Evolutionary conservation across 768 basidiomycete genomes (phyloP), one percentile per base, ranked within the genome.

Genomic region (Mycena leptocephala): DNA sequence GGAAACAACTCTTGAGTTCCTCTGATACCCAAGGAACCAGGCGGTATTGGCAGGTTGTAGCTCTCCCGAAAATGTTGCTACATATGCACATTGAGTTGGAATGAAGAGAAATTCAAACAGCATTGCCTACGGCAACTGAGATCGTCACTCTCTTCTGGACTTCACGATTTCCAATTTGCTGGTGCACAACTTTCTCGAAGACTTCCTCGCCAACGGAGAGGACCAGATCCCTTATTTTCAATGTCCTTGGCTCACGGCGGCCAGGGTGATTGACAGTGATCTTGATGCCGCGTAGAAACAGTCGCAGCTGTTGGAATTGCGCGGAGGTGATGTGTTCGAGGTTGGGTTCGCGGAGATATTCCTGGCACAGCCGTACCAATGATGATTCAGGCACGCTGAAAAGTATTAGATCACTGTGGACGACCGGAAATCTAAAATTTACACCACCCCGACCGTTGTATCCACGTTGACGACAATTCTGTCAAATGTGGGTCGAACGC

Each of bases 391-490:
- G 85, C 18, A 86, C 76, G 26, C 84, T 85, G 32, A 8, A n/a
- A 3, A 37, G 32, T 22, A 13, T 76, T 46, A 78, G 69, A 11
- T 13, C 16, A 7, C 14, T 43, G 43, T 6, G 35, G n/a, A 48
- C 46, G n/a, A 16, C 14, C 26, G 32, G 7, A 35, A 46, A 26
- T 30, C 7, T 37, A 11, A 24, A 48, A 74, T 81, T 69, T 81
- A 89, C 88, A 89, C 72, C 2, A 87, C 82, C 8, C 88, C 86
- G 3, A 86, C 83, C 0, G 88, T 86, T 0, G 84, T 83, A 65
- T 89, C 89, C 0, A 89, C 83, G 68, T 89, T 90, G 20, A 89
- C 81, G 6, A 87, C 66, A 0, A 90, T 79, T 18, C 81, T 69
- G 13, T 82, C 83, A 2, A 82, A 77, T 0, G 87, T 81, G 0